phyloP scores from a whole-genome alignment of 371 early-diverging fungal species.

The Rhizomucor miehei region DNA sequence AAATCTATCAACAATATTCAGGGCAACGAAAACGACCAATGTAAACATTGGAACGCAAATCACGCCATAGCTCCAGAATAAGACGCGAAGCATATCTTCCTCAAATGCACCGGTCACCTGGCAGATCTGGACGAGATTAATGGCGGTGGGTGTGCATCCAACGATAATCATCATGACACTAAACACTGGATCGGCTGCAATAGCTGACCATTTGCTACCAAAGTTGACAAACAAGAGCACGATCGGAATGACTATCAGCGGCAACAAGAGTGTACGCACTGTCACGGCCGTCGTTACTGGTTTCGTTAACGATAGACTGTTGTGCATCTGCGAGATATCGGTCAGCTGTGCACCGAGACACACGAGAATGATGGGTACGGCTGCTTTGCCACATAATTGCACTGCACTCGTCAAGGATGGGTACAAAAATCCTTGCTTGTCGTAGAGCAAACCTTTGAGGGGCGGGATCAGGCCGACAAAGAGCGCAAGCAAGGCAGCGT shows the following conservation, averaged over 20 bases:
- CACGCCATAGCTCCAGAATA: slow-evolving; percentile 63
- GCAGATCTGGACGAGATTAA: slow-evolving; percentile 55
- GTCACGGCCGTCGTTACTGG: slow-evolving; percentile 33
- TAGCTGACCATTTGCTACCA: slow-evolving; percentile 22
- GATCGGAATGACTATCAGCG: slow-evolving; percentile 42
- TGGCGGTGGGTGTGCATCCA: slow-evolving; percentile 55
- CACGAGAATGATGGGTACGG: slow-evolving; percentile 67
- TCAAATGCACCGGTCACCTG: slow-evolving; percentile 55
- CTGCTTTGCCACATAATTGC: slow-evolving; percentile 62
- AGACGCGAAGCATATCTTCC: slow-evolving; percentile 50
- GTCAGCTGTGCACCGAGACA: slow-evolving; percentile 70
- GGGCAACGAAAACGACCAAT: slow-evolving; percentile 32
- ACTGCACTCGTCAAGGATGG: slow-evolving; percentile 60
- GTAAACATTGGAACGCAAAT: slow-evolving; percentile 50
- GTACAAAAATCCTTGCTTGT: slow-evolving; percentile 49
- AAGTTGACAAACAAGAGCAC: slow-evolving; percentile 35
- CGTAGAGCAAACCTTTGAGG: slow-evolving; percentile 48
- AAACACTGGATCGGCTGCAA: slow-evolving; percentile 52
- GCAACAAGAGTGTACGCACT: slow-evolving; percentile 42
- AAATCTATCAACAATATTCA: slow-evolving; percentile 30
- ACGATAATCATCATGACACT: slow-evolving; percentile 46
- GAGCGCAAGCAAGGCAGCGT: slow-evolving; percentile 56
- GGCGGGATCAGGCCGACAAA: slow-evolving; percentile 57
- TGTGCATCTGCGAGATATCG: slow-evolving; percentile 3
- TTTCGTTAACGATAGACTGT: slow-evolving; percentile 11